phyloP scores from a whole-genome alignment of 495 filamentous ascomycete genomes.

The Trichodelitschia bisporula region DNA sequence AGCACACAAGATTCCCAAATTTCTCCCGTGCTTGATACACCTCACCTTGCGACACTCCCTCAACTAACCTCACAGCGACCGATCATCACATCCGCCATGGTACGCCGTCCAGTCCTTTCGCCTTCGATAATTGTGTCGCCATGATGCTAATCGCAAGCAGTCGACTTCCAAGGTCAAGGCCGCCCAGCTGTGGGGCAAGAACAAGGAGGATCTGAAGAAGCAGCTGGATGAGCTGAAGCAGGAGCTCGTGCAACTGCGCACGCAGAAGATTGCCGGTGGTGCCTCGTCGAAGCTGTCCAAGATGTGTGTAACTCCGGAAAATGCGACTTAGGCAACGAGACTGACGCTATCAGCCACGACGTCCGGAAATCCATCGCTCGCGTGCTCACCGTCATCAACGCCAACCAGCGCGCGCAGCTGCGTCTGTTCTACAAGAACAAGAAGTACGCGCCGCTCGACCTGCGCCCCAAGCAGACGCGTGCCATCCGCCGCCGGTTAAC shows the following conservation, averaged over 20 bases:
- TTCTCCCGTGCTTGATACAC: too few relatives aligned
- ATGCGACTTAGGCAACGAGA: not conserved
- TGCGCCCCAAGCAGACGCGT: conserved; percentile 89
- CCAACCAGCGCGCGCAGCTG: conserved; percentile 91
- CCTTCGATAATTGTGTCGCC: too few relatives aligned
- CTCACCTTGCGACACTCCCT: too few relatives aligned
- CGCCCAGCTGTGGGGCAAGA: conserved; percentile 91
- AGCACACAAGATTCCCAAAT: too few relatives aligned
- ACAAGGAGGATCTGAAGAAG: conserved; percentile 87
- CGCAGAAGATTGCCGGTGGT: conserved; percentile 89
- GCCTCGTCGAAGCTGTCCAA: conserved; percentile 84
- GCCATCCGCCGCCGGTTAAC: conserved; percentile 82
- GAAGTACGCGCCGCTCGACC: conserved; percentile 94
- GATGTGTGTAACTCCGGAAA: conserved; percentile 50
- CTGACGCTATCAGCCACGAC: conserved; percentile 45
- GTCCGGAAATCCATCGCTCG: conserved; percentile 98
- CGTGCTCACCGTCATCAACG: conserved; percentile 96
- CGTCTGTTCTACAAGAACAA: conserved; percentile 99
- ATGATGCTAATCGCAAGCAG: too few relatives aligned
- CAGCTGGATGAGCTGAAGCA: conserved; percentile 45
- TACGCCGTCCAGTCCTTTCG: too few relatives aligned
- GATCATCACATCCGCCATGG: too few relatives aligned
- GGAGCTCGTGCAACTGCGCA: conserved; percentile 50
- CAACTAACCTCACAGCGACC: too few relatives aligned
- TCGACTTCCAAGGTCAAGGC: conserved; percentile 92